Evolutionary conservation across 495 filamentous ascomycete genomes (phyloP), one percentile per base, ranked within the genome.

Genomic region (Daldinia childiae): DNA sequence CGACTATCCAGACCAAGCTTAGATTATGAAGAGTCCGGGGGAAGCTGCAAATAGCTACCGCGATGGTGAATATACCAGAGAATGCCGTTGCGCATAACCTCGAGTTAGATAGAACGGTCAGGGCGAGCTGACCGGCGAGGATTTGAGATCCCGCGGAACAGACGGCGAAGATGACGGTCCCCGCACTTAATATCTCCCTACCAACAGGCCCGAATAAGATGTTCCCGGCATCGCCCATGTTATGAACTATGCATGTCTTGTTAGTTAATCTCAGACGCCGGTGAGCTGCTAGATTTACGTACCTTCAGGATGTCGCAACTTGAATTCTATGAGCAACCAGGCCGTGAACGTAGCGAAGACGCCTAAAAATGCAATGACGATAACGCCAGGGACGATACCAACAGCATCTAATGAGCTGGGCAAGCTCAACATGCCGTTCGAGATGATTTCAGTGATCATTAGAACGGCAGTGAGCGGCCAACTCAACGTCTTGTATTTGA

Each of bases 101-200:
- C 63, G 88, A 85, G 8, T 85, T 75, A 0, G 88, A 89, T 27
- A 91, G 78, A 1, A 83, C 82, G 45, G 90, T 90, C 62, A 92
- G 80, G 66, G 86, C 85, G 17, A 92, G 87, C 6, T 84, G 83
- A 64, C 90, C 91, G 0, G 87, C 87, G 6, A 91, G 80, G 14
- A 93, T 82, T 60, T 92, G 90, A 15, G 87, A 87, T 4, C 84
- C 90, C 82, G 91, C 91, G 64, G 90, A 83, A 78, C 91, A 92
- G 17, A 93, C 76, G 32, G 91, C 82, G 75, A 92, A 89, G 32
- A 91, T 76, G 51, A 88, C 81, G 69, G 87, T 86, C 3, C 80
- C 85, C 17, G 79, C 77, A 4, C 85, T 87, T 56, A 90, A 78
- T 19, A 92, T 74, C 61, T 90, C 87, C 27, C 87, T 85, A 0